These are phyloP conservation scores for Hypoxylon sp. DNA, from an alignment of 2,329 filamentous ascomycete genomes.

Conservation along the genomic window DNA sequence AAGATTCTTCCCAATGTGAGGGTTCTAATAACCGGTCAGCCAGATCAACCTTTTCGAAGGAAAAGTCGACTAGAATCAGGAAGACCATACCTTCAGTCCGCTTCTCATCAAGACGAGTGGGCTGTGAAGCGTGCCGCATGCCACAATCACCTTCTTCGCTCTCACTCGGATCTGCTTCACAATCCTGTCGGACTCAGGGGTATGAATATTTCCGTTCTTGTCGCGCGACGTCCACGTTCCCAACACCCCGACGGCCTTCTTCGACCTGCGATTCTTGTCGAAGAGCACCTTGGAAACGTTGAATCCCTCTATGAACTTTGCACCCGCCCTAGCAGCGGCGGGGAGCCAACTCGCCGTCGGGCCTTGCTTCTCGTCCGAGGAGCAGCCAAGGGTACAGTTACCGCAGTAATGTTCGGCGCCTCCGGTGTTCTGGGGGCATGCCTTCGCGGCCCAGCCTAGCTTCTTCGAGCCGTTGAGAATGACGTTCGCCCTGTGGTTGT, in stretches of 20 bases:
- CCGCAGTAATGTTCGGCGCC: conserved; percentile 78
- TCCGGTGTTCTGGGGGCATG: conserved; percentile 82
- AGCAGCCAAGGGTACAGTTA: conserved; percentile 67
- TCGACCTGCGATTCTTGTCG: conserved; percentile 56
- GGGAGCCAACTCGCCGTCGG: conserved; percentile 80
- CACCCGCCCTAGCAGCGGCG: conserved; percentile 78
- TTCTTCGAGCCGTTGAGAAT: conserved; percentile 78
- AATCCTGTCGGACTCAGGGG: conserved; percentile 55
- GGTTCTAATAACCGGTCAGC: conserved; percentile 60
- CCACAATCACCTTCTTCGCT: conserved; percentile 82
- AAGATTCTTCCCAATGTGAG: conserved; percentile 82
- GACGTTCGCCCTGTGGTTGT: conserved; percentile 75
- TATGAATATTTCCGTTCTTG: conserved; percentile 63
- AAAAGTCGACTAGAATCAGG: not conserved
- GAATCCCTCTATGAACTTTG: conserved; percentile 85
- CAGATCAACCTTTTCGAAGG: not conserved
- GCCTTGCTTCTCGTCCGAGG: conserved; percentile 77
- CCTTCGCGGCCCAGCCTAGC: conserved; percentile 73
- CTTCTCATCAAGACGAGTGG: conserved; percentile 80
- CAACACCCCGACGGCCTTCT: conserved; percentile 72
- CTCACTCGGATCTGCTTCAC: conserved; percentile 73
- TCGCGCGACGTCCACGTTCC: conserved; percentile 81
- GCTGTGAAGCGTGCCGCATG: conserved; percentile 77
- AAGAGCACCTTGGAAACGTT: conserved; percentile 75
- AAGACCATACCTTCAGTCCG: conserved; percentile 67